phyloP scores from a whole-genome alignment of 2,329 filamentous ascomycete genomes.

The Phaeophleospora eucalypticola region DNA sequence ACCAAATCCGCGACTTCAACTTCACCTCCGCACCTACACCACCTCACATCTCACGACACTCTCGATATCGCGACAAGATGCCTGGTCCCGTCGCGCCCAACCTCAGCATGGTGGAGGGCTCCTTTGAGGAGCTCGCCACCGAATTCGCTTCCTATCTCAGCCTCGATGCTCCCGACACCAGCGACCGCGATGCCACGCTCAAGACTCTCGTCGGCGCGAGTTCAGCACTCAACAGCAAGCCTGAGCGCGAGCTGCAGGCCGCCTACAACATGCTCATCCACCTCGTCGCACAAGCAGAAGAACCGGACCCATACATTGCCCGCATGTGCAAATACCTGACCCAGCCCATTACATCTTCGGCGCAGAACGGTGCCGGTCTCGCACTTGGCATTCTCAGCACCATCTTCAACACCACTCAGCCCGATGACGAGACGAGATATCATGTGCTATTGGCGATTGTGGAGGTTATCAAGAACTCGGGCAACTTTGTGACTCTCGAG shows the following conservation, averaged over 20 bases:
- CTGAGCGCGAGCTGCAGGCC: slow-evolving; percentile 94
- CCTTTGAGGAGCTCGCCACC: slow-evolving; percentile 85
- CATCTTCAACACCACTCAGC: slow-evolving; percentile 87
- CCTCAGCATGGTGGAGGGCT: slow-evolving; percentile 76
- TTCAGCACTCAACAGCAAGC: slow-evolving; percentile 70
- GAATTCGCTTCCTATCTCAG: slow-evolving; percentile 90
- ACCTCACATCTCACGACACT: neutral
- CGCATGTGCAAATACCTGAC: slow-evolving; percentile 85
- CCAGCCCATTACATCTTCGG: slow-evolving; percentile 80
- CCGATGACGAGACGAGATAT: slow-evolving; percentile 74
- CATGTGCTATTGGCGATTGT: slow-evolving; percentile 88
- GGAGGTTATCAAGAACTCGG: slow-evolving; percentile 65
- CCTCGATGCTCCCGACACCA: slow-evolving; percentile 47
- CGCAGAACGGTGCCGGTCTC: slow-evolving; percentile 76
- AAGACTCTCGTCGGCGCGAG: slow-evolving; percentile 85
- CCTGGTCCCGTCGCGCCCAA: slow-evolving; percentile 53
- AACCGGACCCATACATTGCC: slow-evolving; percentile 80
- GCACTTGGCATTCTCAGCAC: slow-evolving; percentile 88
- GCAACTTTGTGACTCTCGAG: slow-evolving; percentile 73
- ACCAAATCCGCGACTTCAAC: neutral
- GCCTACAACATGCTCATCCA: slow-evolving; percentile 97
- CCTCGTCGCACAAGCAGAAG: slow-evolving; percentile 80
- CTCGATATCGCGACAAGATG: slow-evolving; percentile 40
- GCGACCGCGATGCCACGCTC: slow-evolving; percentile 76
- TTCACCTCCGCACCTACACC: neutral